Percentiles rank a stretch among this genome's conserved stretches.
Conservation (phyloP, 495 filamentous ascomycete species). For the Penicillium paxilli region DNA sequence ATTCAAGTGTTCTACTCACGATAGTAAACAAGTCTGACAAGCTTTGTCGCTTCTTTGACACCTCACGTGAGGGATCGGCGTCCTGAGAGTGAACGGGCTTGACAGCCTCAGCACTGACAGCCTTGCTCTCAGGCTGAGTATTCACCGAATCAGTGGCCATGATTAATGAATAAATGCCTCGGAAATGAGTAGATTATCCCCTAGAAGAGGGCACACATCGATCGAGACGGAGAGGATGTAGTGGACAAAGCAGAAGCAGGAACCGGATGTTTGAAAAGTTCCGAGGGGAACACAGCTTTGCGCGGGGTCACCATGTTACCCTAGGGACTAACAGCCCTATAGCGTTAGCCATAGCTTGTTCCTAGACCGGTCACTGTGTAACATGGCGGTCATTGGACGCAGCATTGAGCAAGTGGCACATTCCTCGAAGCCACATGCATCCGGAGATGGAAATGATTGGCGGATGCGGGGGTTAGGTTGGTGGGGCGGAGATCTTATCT, state of each 20-base stretch:
- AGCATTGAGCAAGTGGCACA: neutral
- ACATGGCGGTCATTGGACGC: neutral
- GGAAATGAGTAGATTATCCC: neutral
- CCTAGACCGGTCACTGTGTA: neutral
- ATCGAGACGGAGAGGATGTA: too few species aligned
- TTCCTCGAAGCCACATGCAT: neutral
- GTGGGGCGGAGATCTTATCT: neutral
- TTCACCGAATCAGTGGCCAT: neutral
- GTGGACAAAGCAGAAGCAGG: neutral
- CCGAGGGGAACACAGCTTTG: neutral
- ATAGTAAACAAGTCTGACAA: constrained; percentile 50
- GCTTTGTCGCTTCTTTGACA: constrained; percentile 37
- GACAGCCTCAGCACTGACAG: neutral
- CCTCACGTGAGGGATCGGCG: constrained; percentile 22
- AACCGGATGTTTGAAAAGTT: neutral
- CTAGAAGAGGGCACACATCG: neutral
- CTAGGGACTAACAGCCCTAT: neutral
- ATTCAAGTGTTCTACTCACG: constrained; percentile 17
- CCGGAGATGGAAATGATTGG: neutral
- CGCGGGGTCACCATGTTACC: neutral
- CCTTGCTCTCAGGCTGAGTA: neutral
- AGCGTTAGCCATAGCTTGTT: neutral
- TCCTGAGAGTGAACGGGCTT: neutral
- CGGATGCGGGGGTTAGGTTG: neutral
- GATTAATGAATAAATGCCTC: neutral